Evolutionary conservation across 306 rosid species (phyloP).

Genomic region (Trifolium subterraneum): DNA sequence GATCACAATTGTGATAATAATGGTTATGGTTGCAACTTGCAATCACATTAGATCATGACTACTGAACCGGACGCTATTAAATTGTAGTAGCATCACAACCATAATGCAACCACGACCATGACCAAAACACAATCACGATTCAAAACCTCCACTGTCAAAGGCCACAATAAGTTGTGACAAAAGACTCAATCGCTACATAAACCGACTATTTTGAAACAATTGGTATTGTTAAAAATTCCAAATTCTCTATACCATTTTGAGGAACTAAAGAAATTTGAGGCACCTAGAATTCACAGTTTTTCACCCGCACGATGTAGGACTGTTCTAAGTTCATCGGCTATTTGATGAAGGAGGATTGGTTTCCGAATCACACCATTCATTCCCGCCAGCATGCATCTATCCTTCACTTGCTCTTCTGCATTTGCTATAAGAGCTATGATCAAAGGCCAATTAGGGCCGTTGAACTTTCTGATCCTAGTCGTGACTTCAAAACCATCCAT

Average conservation of each 20-base stretch:
- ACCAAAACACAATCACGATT: neutral
- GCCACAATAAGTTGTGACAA: neutral
- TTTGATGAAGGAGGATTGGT: conserved; percentile 67
- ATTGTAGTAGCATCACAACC: neutral
- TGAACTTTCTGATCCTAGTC: conserved; percentile 61
- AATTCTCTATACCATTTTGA: conserved; percentile 14
- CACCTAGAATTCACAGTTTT: conserved; percentile 42
- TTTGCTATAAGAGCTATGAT: conserved; percentile 71
- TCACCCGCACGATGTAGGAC: conserved; percentile 64
- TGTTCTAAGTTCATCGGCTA: conserved; percentile 67
- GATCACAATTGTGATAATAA: neutral
- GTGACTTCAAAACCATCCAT: conserved; percentile 85
- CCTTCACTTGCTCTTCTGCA: conserved; percentile 70
- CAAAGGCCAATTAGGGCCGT: conserved; percentile 66
- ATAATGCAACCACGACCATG: neutral
- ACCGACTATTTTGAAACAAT: conserved; percentile 35
- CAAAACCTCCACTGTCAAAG: neutral
- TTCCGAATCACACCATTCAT: conserved; percentile 79
- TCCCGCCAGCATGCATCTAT: conserved; percentile 72
- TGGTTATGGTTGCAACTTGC: neutral
- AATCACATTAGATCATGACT: neutral
- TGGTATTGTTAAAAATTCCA: conserved; percentile 25
- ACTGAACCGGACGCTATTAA: neutral
- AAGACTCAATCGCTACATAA: conserved; percentile 19
- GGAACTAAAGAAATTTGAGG: neutral